Percentiles rank a stretch among this genome's conserved stretches.
phyloP scores from a whole-genome alignment of 306 rosid genomes.

The Vicia sativa region DNA sequence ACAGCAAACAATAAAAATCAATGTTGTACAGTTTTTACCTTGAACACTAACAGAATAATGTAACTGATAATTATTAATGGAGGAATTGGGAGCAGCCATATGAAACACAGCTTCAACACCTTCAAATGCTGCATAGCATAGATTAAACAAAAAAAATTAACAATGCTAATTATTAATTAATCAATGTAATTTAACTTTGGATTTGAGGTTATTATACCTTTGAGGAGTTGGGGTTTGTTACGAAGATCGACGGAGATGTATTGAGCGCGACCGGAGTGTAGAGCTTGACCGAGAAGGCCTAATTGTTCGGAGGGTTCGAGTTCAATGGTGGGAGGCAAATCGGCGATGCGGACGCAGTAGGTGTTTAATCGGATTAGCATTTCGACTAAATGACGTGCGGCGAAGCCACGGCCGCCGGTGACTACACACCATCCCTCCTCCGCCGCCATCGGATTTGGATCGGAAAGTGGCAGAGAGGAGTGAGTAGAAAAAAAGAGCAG shows the following conservation, averaged over 20 bases:
- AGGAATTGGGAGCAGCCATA: slow-evolving; percentile 97
- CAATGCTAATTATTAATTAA: neutral
- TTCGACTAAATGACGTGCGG: slow-evolving; percentile 88
- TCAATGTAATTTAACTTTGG: neutral
- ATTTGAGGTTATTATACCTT: slow-evolving; percentile 41
- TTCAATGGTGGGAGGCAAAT: slow-evolving; percentile 61
- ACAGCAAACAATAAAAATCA: neutral
- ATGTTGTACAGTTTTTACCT: slow-evolving; percentile 47
- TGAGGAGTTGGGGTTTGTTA: slow-evolving; percentile 63
- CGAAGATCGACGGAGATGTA: slow-evolving; percentile 80
- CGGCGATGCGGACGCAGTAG: slow-evolving; percentile 77
- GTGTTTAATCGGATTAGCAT: slow-evolving; percentile 57
- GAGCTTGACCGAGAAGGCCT: slow-evolving; percentile 70
- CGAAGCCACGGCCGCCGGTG: slow-evolving; percentile 95
- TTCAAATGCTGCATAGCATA: slow-evolving; percentile 60
- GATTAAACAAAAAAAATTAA: neutral
- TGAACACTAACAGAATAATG: slow-evolving; percentile 89
- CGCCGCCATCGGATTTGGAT: slow-evolving; percentile 47
- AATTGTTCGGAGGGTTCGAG: slow-evolving; percentile 67
- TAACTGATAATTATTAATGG: slow-evolving; percentile 76
- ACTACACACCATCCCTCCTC: slow-evolving; percentile 82
- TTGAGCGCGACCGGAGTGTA: slow-evolving; percentile 72
- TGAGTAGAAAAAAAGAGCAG: too few relatives aligned
- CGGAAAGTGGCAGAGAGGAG: too few relatives aligned
- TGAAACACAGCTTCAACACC: slow-evolving; percentile 93